Evolutionary conservation across 805 yeast species (phyloP).

Genomic region (Suhomyces kilbournensis): DNA sequence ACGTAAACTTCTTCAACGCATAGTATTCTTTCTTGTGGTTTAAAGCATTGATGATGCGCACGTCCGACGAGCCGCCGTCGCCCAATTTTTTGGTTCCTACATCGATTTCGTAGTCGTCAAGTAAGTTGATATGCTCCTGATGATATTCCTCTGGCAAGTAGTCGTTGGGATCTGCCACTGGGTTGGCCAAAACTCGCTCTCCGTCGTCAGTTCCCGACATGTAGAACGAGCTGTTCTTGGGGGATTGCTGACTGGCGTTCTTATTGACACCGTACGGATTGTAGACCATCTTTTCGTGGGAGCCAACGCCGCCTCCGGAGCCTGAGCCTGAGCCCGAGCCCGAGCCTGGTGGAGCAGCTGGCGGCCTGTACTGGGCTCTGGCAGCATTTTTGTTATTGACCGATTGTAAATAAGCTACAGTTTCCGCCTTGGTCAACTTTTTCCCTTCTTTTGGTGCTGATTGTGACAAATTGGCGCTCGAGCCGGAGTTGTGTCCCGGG

Average conservation of each 20-base stretch:
- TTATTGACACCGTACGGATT: slow-evolving; percentile 63
- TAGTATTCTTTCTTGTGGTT: slow-evolving; percentile 44
- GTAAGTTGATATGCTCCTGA: slow-evolving; percentile 46
- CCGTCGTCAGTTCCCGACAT: slow-evolving; percentile 35
- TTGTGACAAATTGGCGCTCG: slow-evolving; percentile 7
- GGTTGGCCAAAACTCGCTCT: slow-evolving; percentile 52
- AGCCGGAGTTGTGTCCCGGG: neutral
- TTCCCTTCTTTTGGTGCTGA: slow-evolving; percentile 11
- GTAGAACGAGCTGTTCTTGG: slow-evolving; percentile 23
- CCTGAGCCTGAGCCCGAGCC: neutral
- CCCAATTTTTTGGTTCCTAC: slow-evolving; percentile 50
- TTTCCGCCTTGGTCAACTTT: slow-evolving; percentile 27
- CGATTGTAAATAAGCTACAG: slow-evolving; percentile 35
- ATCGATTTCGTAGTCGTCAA: slow-evolving; percentile 53
- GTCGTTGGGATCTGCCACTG: slow-evolving; percentile 66
- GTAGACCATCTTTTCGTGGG: slow-evolving; percentile 48
- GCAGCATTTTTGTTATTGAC: slow-evolving; percentile 28
- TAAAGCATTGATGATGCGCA: slow-evolving; percentile 41
- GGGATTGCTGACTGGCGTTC: slow-evolving; percentile 18
- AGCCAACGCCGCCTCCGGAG: neutral
- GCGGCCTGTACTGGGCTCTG: slow-evolving; percentile 13
- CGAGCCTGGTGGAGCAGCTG: slow-evolving; percentile 1
- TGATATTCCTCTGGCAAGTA: slow-evolving; percentile 53
- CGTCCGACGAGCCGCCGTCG: slow-evolving; percentile 70
- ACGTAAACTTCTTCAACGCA: slow-evolving; percentile 64